Conservation (phyloP, 257 asterid genomes). For the Paraleonurus japonicus region DNA sequence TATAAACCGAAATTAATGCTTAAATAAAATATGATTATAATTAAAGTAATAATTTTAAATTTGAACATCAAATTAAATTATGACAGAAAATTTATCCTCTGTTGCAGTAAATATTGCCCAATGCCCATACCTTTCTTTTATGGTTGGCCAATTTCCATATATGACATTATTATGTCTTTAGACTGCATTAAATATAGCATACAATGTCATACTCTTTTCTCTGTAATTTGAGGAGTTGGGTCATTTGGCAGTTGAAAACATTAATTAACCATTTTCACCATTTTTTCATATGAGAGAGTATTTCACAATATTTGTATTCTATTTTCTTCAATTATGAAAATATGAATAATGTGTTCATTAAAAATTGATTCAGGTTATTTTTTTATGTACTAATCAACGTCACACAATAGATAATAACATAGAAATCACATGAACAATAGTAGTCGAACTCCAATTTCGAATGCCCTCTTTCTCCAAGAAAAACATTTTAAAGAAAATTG, state of each 20-base stretch:
- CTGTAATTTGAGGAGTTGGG: conserved; percentile 20
- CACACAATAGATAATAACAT: not conserved
- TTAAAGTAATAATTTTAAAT: not conserved
- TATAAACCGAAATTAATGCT: not conserved
- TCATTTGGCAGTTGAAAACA: conserved; percentile 34
- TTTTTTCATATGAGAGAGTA: no score
- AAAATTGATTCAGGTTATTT: not conserved
- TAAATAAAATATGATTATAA: not conserved
- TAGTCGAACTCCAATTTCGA: not conserved
- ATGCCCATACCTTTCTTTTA: conserved; percentile 23
- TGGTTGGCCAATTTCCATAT: conserved; percentile 24
- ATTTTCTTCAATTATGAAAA: no score
- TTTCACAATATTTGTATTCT: no score
- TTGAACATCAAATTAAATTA: conserved; percentile 2
- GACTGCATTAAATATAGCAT: conserved; percentile 29
- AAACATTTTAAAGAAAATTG: no score
- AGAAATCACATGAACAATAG: not conserved
- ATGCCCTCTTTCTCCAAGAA: not conserved
- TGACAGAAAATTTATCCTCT: not conserved
- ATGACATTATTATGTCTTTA: conserved; percentile 17
- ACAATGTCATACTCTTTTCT: conserved; percentile 13
- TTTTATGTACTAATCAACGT: not conserved
- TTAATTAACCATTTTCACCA: conserved; percentile 21
- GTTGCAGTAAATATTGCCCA: conserved; percentile 20
- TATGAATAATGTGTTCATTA: no score